Base-by-base conservation (phyloP, 768 basidiomycete species). In the Sporobolomyces phaffii region DNA sequence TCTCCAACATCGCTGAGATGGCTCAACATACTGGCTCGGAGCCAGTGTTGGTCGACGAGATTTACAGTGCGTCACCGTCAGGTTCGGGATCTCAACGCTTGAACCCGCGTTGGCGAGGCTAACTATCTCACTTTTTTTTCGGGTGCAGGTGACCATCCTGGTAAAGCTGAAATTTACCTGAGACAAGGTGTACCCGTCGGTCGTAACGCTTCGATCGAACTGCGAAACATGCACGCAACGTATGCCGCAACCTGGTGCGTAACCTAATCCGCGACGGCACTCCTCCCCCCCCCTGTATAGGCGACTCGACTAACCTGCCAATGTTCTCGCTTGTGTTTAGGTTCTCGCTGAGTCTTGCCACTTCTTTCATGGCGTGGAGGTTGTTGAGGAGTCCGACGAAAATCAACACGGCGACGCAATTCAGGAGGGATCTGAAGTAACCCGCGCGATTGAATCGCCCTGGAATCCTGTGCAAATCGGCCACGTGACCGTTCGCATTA, bases 291-390 rank as follows among this genome's bases (percentile, higher is more conserved):
- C n/a, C n/a, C n/a, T 56, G 4, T 28, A n/a, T 31, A n/a, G 20
- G 14, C 54, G 11, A 45, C 17, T 56, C 54, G n/a, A 9, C 48
- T 48, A 47, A 45, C 66, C 48, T 24, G 24, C 24, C 22, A 73
- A 96, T 92, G 93, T 92, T 89, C 80, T 85, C 91, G 1, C 80
- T 97, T n/a, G n/a, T n/a, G n/a, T n/a, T n/a, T 73, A 96, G 93
- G 93, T 92, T 89, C 80, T 85, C 91, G 1, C 80, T 97, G 4
- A 93, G 90, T 3, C 87, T 83, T 6, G 83, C 91, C 54, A 98
- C 93, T 0, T 81, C 86, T 3, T 81, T 85, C 64, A 92, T 96
- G 90, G 88, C 92, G 66, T 73, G 63, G 62, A 54, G 58, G 26
- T 29, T 72, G 18, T 33, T 68, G 45, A 59, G 70, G 7, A 47